Base-by-base conservation (phyloP, 805 yeast genomes). In the Yamadazyma laniorum region DNA sequence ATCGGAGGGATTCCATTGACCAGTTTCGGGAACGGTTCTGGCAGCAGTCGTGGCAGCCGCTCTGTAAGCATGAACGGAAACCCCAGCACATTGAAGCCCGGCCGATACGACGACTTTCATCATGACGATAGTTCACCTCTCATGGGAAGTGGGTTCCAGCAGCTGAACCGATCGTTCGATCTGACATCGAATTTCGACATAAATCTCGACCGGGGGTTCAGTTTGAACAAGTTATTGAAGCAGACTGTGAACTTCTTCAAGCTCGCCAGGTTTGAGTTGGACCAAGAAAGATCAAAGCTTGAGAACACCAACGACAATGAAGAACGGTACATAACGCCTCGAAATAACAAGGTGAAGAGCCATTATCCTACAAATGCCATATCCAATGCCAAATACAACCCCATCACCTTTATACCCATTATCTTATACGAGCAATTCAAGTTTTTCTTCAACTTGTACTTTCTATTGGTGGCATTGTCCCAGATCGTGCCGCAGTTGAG, bases 361-460 rank as follows among this genome's bases (percentile, higher is more conserved):
- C 48, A 37, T 9, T 72, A 58, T 44, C 65, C 93, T 1, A 64
- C 87, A 9, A 93, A 93, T 58, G 86, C 93, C 5, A 76, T 93
- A 11, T 85, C 95, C 32, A 93, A 93, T 61, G 98, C 99, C 16
- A 91, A 90, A 62, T 93, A 93, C 63, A 86, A 86, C 51, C 86
- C 93, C 2, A 57, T 88, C 25, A 80, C 95, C 1, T 93, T 93
- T 53, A 63, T 93, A 7, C 99, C 99, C 3, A 72, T 87, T 29
- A 80, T 93, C 38, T 72, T 93, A 21, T 95, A 85, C 60, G 96
- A 91, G 58, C 99, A 93, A 69, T 93, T 93, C 79, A 89, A 90
- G 66, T 91, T 93, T 60, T 93, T 93, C 63, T 93, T 89, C 74
- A 93, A 93, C 62, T 67, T 93, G 33, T 93, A 93, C 61, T 93